phyloP scores from a whole-genome alignment of 2,329 filamentous ascomycete species.

The Periconia sp. region DNA sequence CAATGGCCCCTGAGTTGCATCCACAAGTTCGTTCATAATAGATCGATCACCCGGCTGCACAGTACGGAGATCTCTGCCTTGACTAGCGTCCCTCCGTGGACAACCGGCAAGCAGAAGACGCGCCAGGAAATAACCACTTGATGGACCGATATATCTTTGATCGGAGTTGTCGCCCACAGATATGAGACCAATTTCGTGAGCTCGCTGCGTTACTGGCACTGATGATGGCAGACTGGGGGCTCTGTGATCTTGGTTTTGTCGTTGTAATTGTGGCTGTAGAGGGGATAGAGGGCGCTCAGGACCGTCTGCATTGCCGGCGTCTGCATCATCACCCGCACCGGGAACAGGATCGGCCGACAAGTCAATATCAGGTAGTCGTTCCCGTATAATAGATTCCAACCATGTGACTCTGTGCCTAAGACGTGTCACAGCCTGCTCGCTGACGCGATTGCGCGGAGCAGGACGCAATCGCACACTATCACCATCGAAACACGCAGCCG shows the following conservation, averaged over 20 bases:
- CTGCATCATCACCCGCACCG: no score
- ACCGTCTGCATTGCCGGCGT: no score
- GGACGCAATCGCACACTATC: conserved; percentile 11
- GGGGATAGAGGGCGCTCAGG: no score
- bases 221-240: background rate
- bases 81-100: background rate
- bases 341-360: background rate
- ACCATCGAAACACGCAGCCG: conserved; percentile 12
- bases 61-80: background rate
- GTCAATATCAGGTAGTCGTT: conserved; percentile 12
- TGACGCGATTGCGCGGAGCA: background rate
- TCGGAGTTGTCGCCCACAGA: conserved; percentile 53
- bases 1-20: conserved; percentile 7
- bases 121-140: conserved; percentile 58
- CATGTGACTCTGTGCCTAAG: conserved; percentile 10
- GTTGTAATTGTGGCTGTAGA: no score
- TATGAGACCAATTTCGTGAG: conserved; percentile 57
- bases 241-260: no score
- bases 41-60: background rate
- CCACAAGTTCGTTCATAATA: conserved; percentile 11
- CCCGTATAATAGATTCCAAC: conserved; percentile 15
- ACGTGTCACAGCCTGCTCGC: background rate
- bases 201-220: conserved; percentile 2
- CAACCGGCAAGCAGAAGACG: conserved; percentile 50
- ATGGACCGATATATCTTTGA: conserved; percentile 58